phyloP scores from a whole-genome alignment of 2,329 filamentous ascomycete genomes.

The Lachnellula willkommii region DNA sequence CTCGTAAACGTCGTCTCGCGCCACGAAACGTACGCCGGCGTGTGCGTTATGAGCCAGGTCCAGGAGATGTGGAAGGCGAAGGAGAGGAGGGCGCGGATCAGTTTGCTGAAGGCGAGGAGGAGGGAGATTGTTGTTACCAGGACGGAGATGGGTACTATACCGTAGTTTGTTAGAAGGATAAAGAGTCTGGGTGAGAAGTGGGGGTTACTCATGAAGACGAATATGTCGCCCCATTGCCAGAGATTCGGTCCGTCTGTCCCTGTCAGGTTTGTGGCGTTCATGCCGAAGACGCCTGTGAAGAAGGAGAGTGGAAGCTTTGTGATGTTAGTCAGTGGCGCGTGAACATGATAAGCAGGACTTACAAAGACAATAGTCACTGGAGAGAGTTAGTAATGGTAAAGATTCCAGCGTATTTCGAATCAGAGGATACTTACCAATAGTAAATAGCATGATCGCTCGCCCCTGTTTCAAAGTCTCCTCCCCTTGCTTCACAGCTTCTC shows the following conservation, averaged over 20 bases:
- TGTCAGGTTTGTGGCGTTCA: conserved; percentile 6
- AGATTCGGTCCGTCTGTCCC: neutral
- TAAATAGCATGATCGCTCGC: conserved; percentile 36
- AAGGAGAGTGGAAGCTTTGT: conserved; percentile 11
- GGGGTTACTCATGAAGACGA: conserved; percentile 9
- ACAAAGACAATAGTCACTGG: conserved; percentile 18
- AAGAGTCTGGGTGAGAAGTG: no score
- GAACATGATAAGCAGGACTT: neutral
- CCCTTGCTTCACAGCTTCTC: conserved; percentile 36
- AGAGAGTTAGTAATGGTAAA: neutral
- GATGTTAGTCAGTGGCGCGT: neutral
- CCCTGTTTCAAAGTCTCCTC: conserved; percentile 39
- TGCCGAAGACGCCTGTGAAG: conserved; percentile 5
- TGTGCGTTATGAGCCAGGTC: neutral
- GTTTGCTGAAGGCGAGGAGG: conserved; percentile 10
- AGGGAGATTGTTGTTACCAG: conserved; percentile 6
- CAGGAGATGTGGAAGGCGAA: conserved; percentile 1
- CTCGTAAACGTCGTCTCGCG: neutral
- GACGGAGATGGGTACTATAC: conserved; percentile 10
- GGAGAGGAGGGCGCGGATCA: conserved; percentile 1
- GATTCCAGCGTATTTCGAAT: no score
- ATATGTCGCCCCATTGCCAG: conserved; percentile 9
- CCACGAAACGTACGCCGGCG: conserved; percentile 1
- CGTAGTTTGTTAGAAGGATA: no score
- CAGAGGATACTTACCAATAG: neutral